Conservation (phyloP, 345 rosid genomes). For the Tarenaya hassleriana region DNA sequence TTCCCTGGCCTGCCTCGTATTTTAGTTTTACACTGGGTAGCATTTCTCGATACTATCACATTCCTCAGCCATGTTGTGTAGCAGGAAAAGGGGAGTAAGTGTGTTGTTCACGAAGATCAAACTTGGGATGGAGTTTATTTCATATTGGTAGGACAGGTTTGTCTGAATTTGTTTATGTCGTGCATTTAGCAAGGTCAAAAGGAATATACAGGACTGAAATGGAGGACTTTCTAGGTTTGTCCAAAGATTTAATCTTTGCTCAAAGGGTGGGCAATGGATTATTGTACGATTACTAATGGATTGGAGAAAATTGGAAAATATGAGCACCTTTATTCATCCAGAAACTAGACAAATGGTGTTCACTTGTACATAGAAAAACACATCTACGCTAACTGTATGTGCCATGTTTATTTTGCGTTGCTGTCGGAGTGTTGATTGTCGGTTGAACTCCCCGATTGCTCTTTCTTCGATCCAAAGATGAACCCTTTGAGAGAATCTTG, state of each 20-base stretch:
- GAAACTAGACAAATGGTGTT: background rate
- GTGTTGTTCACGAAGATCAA: conserved; percentile 67
- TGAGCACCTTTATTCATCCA: background rate
- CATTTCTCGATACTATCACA: too few relatives aligned
- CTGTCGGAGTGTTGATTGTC: conserved; percentile 21
- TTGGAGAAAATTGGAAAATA: too few relatives aligned
- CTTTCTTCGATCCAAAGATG: conserved; percentile 47
- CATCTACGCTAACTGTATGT: background rate
- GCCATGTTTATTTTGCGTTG: background rate
- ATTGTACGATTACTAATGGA: too few relatives aligned
- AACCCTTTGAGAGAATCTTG: conserved; percentile 52
- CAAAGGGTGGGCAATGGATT: too few relatives aligned
- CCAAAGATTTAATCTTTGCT: too few relatives aligned
- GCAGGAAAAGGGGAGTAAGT: conserved; percentile 69
- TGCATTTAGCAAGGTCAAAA: background rate
- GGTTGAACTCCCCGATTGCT: conserved; percentile 22
- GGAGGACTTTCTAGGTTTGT: too few relatives aligned
- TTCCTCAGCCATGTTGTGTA: conserved; percentile 10
- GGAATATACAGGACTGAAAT: background rate
- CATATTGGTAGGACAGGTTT: conserved; percentile 86
- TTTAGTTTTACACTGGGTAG: background rate
- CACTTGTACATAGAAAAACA: background rate
- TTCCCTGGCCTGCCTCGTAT: background rate
- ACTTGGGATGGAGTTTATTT: conserved; percentile 75
- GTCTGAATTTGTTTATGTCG: conserved; percentile 5